Percentiles rank a stretch among this genome's conserved stretches.
These are phyloP conservation scores for Buddleja alternifolia DNA, from an alignment of 257 asterid genomes.

Conservation along the genomic window DNA sequence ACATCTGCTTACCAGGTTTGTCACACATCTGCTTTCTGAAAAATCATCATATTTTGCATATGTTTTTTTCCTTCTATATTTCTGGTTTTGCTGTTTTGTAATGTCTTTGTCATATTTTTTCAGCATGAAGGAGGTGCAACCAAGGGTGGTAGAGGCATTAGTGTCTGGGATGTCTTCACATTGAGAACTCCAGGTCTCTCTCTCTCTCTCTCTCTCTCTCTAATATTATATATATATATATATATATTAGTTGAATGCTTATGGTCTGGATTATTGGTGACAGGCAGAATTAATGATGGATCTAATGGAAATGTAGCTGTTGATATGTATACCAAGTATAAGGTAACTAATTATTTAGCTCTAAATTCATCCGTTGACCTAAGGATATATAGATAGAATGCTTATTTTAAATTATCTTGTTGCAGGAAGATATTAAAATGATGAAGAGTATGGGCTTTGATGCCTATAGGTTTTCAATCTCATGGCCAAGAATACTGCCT, in stretches of 20 bases:
- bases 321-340: conserved; percentile 36
- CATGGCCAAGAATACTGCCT: conserved; percentile 22
- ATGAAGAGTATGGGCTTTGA: conserved; percentile 15
- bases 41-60: too few relatives aligned
- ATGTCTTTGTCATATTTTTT: too few relatives aligned
- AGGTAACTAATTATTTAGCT: conserved; percentile 26
- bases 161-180: too few relatives aligned
- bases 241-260: too few relatives aligned
- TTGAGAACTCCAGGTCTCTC: too few relatives aligned
- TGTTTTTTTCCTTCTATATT: too few relatives aligned
- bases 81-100: too few relatives aligned
- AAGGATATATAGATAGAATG: background rate
- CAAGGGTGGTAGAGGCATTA: too few relatives aligned
- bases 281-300: conserved; percentile 26
- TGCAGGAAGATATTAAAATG: conserved; percentile 15
- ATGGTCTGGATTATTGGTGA: too few relatives aligned
- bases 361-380: background rate
- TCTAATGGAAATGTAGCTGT: conserved; percentile 43
- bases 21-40: background rate
- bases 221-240: too few relatives aligned
- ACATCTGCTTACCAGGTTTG: background rate
- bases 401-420: background rate
- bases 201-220: too few relatives aligned
- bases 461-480: conserved; percentile 24
- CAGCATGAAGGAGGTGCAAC: too few relatives aligned